Percentiles rank a stretch among this genome's conserved stretches.
phyloP scores from a whole-genome alignment of 106 monocot genomes.

The Xerophyta viscosa region DNA sequence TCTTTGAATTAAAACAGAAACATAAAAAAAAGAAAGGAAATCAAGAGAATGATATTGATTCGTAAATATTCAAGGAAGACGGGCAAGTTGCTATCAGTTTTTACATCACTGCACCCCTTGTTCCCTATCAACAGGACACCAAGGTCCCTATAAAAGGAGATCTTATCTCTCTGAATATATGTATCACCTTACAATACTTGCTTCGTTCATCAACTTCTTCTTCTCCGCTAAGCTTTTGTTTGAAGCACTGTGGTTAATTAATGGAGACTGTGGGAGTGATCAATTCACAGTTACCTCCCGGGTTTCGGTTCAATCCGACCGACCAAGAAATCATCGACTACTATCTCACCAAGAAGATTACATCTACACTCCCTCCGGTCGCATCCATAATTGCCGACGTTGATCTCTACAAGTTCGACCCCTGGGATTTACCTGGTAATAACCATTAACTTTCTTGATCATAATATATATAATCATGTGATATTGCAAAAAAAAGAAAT shows the following conservation, averaged over 20 bases:
- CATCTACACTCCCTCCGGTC: constrained; percentile 6
- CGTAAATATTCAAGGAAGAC: no score
- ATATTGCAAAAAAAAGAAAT: neutral
- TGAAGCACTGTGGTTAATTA: neutral
- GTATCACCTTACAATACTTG: neutral
- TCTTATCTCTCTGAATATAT: no score
- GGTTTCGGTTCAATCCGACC: constrained; percentile 37
- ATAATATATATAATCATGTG: neutral
- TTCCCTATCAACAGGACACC: no score
- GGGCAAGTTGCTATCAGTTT: no score
- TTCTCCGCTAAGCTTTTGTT: neutral
- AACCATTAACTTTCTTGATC: neutral
- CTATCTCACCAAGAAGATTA: constrained; percentile 26
- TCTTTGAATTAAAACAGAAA: no score
- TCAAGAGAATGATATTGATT: no score
- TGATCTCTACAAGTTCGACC: constrained; percentile 38
- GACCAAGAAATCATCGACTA: constrained; percentile 38
- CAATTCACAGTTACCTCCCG: constrained; percentile 19
- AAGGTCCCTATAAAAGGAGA: no score
- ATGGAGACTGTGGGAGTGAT: neutral
- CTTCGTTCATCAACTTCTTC: neutral
- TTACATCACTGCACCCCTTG: no score
- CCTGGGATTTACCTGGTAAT: constrained; percentile 48
- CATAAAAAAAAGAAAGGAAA: no score
- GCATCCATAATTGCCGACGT: constrained; percentile 27